Percentiles rank a stretch among this genome's conserved stretches.
Conservation (phyloP, 225 moss, liverwort and hornwort genomes). For the Thuidium tamariscinum region DNA sequence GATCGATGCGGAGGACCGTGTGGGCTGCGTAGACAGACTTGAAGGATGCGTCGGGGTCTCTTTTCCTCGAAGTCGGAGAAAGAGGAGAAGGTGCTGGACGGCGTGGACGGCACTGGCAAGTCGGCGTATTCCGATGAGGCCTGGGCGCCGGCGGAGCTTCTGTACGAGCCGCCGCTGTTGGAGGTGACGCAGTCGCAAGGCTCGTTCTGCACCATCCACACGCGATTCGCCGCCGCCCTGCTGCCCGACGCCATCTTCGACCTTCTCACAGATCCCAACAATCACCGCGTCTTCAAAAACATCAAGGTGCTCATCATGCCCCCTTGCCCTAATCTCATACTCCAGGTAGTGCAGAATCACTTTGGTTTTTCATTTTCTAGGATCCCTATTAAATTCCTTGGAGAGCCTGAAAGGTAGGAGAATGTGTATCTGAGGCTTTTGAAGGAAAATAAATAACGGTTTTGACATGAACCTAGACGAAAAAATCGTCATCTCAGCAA, state of each 20-base stretch:
- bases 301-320: constrained; percentile 40
- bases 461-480: background rate
- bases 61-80: constrained; percentile 6
- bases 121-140: constrained; percentile 51
- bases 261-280: constrained; percentile 78
- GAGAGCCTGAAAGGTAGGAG: background rate
- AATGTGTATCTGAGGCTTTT: background rate
- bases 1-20: background rate
- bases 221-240: constrained; percentile 57
- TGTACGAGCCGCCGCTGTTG: constrained; percentile 54
- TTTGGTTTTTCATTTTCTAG: background rate
- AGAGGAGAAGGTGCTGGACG: constrained; percentile 51
- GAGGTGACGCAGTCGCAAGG: constrained; percentile 59
- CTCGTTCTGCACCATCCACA: constrained; percentile 64
- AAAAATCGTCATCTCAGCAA: background rate
- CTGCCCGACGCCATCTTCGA: constrained; percentile 63
- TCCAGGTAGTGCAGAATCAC: background rate
- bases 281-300: constrained; percentile 74
- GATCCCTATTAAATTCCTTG: no score
- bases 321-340: no score
- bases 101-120: constrained; percentile 37
- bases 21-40: background rate
- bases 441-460: no score
- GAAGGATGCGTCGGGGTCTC: constrained; percentile 5
- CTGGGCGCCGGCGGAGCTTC: constrained; percentile 54